phyloP scores from a whole-genome alignment of 805 yeast genomes.

The Zygoascus tannicola region DNA sequence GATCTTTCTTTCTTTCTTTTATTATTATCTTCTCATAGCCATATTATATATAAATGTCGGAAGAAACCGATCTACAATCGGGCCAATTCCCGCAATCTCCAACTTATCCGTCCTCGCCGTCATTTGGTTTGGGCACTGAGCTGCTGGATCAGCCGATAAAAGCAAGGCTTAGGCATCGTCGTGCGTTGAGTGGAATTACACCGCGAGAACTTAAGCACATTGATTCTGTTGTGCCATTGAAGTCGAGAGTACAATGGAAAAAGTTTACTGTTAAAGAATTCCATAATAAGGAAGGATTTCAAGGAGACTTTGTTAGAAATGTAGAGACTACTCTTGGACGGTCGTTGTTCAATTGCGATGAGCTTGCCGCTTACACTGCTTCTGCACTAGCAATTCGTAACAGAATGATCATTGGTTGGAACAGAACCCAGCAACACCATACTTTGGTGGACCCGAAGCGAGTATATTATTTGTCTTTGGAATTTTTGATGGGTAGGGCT shows the following conservation, averaged over 20 bases:
- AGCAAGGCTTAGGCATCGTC: constrained; percentile 24
- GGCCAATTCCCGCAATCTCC: not conserved
- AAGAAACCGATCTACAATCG: not conserved
- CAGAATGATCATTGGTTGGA: constrained; percentile 77
- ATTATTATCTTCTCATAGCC: too few relatives aligned
- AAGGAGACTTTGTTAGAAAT: constrained; percentile 63
- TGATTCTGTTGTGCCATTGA: constrained; percentile 72
- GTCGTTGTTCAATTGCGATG: constrained; percentile 84
- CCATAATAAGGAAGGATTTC: constrained; percentile 46
- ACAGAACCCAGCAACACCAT: constrained; percentile 83
- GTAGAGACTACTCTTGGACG: constrained; percentile 91
- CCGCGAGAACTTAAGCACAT: constrained; percentile 80
- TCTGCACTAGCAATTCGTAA: constrained; percentile 73
- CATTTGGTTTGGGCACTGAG: constrained; percentile 3
- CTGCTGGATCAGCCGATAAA: constrained; percentile 5
- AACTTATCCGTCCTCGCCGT: not conserved
- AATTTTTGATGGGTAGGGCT: constrained; percentile 91
- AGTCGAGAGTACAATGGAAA: constrained; percentile 70
- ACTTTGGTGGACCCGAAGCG: constrained; percentile 77
- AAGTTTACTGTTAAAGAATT: constrained; percentile 52
- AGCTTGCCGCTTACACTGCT: constrained; percentile 87
- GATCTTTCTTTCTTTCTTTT: too few relatives aligned
- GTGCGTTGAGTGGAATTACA: constrained; percentile 84
- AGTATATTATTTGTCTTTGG: constrained; percentile 77
- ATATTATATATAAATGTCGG: not conserved